Evolutionary conservation across 1,284 basidiomycete species (phyloP), one percentile per base, ranked within the genome.

Genomic region (Sanghuangporus baumii): DNA sequence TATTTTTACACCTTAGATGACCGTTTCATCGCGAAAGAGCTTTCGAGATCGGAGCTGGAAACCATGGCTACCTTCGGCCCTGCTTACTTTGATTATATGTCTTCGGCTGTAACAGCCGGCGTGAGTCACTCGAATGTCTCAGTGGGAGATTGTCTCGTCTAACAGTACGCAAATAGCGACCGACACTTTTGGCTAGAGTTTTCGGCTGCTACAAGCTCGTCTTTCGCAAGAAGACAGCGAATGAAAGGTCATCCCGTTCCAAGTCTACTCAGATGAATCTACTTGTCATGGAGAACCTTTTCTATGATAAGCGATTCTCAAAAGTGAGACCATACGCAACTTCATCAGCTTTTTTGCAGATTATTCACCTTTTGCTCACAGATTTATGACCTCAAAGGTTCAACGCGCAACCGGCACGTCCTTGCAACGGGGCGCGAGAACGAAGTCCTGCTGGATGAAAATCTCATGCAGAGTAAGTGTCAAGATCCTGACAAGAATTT

Each of bases 191-290:
- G 20, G 96, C 96, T 41, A 99, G 99, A 78, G 91, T 98, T 62
- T 98, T 98, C 68, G 97, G 97, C 0, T 96, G 96, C 71, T 99
- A 94, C 76, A 96, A 98, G 70, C 84, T 99, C 66, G 94, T 93
- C 1, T 96, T 95, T 77, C 87, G 87, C 68, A 96, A 96, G 73
- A 96, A 96, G 73, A 86, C 86, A 0, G 87, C 83, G 50, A 88
- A 85, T 67, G 87, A 88, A 66, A 83, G 79, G 12, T 69, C 80
- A 2, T 83, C 79, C 55, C 89, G 84, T 70, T 84, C 88, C 2
- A 93, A 93, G 72, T 84, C 87, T 7, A 91, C 92, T 23, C 88
- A 95, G 71, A 94, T 98, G 89, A 98, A 98, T 71, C 81, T 98
- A 31, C 79, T 98, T 50, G 94, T 99, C 60, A 98, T 98, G 94